Base-by-base conservation (phyloP, 257 asterid species). In the Thymus mandschuricus region DNA sequence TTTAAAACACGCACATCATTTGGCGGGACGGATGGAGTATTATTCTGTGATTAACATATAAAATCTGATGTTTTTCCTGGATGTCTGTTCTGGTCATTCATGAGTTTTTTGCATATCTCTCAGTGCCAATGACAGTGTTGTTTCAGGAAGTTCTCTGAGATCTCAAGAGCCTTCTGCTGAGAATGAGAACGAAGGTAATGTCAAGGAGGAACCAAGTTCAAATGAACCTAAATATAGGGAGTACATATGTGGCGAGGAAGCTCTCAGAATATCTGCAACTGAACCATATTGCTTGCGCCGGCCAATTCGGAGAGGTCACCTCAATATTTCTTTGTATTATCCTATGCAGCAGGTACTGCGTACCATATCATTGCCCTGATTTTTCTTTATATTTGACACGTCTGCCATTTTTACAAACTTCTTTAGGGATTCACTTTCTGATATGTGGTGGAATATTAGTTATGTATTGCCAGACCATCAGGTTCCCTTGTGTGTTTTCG, bases 281-380 rank as follows among this genome's bases (percentile, higher is more conserved):
- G 96, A 92, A 78, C 97, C 97, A 68, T 95, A 95, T 84, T 83
- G 96, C 85, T 88, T 95, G 83, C 79, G 87, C 50, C 92, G 99
- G 28, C 99, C 99, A 66, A 87, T 95, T 72, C 99, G 99, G 72
- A 84, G 99, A 80, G 99, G 99, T 44, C 98, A 90, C 80, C 85
- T 95, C 79, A 95, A 92, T 79, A 85, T 89, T 68, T 95, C 99
- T 79, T 81, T 83, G 70, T 81, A 89, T 83, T 95, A 92, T 79
- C 85, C 98, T 57, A 71, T 81, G 83, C 98, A 91, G 84, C 98
- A 95, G 97, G 99, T 95, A 79, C 64, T 35, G 40, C 52, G 64
- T 73, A 56, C 33, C 15, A 15, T 50, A 58, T 78, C 46, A 40
- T 43, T 31, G 49, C 44, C 71, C 28, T 31, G 27, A 29, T 33